phyloP scores from a whole-genome alignment of 1,139 yeast genomes.

The Yamadazyma pseudoaaseri region DNA sequence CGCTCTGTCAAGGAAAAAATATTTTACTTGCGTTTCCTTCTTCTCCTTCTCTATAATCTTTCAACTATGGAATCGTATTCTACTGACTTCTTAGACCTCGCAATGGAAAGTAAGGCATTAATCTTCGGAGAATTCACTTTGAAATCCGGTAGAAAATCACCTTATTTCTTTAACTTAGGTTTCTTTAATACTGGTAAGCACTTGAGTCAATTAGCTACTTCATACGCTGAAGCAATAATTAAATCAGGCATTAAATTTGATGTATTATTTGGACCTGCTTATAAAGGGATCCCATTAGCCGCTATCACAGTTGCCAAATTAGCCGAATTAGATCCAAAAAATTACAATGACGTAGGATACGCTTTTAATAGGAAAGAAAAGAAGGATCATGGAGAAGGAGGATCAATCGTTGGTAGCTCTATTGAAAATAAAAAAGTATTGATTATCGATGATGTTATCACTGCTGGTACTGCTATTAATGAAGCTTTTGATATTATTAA shows the following conservation, averaged over 20 bases:
- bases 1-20: not conserved
- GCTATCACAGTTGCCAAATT: conserved; percentile 90
- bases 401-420: conserved; percentile 83
- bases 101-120: conserved; percentile 77
- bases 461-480: conserved; percentile 97
- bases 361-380: conserved; percentile 87
- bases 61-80: conserved; percentile 42
- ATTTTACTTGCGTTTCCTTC: conserved; percentile 1
- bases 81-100: conserved; percentile 71
- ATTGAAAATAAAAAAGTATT: conserved; percentile 70
- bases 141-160: conserved; percentile 92
- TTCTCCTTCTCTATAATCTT: conserved; percentile 4
- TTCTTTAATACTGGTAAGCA: conserved; percentile 79
- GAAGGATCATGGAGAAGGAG: conserved; percentile 99
- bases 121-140: conserved; percentile 86
- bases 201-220: conserved; percentile 74
- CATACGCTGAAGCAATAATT: conserved; percentile 87
- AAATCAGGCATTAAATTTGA: conserved; percentile 82
- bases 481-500: conserved; percentile 86
- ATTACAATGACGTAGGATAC: conserved; percentile 63
- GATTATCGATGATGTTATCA: conserved; percentile 95
- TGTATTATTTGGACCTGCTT: conserved; percentile 94
- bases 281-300: conserved; percentile 94
- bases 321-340: conserved; percentile 84
- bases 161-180: conserved; percentile 95